Percentiles rank a stretch among this genome's conserved stretches.
phyloP scores from a whole-genome alignment of 1,284 basidiomycete genomes.

The Trametes hirsuta region DNA sequence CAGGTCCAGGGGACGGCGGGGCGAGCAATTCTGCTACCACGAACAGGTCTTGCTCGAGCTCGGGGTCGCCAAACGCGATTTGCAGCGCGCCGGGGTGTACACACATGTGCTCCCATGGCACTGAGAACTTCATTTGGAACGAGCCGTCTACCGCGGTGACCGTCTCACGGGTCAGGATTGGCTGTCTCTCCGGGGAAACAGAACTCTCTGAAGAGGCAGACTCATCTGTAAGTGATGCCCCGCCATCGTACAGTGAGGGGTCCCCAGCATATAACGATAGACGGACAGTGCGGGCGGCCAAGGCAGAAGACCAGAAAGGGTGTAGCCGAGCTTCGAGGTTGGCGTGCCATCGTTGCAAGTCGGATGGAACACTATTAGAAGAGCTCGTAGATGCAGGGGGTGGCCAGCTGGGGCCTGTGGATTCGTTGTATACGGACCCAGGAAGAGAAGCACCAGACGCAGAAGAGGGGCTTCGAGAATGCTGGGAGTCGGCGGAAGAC shows the following conservation, averaged over 20 bases:
- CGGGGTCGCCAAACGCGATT: constrained; percentile 58
- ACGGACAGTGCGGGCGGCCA: constrained; percentile 61
- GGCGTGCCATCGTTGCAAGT: constrained; percentile 60
- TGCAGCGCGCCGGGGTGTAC: constrained; percentile 59
- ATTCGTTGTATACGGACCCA: not conserved
- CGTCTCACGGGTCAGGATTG: constrained; percentile 54
- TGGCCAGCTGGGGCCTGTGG: not conserved
- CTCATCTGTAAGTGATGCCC: constrained; percentile 16
- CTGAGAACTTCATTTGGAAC: constrained; percentile 63
- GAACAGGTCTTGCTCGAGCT: constrained; percentile 58
- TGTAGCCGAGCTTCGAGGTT: constrained; percentile 77
- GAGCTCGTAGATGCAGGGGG: constrained; percentile 5
- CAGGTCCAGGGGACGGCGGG: constrained; percentile 27
- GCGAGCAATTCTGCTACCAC: constrained; percentile 59
- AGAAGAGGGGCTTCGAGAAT: constrained; percentile 24
- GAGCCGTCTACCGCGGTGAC: constrained; percentile 69
- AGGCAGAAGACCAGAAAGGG: constrained; percentile 76
- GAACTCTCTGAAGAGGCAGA: constrained; percentile 30
- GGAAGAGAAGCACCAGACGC: constrained; percentile 20
- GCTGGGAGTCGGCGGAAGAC: constrained; percentile 15
- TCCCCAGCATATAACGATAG: constrained; percentile 55
- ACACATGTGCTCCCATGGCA: constrained; percentile 72
- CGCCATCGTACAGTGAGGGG: constrained; percentile 27
- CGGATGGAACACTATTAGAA: constrained; percentile 21
- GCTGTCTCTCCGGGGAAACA: constrained; percentile 35